Conservation (phyloP, 2,329 filamentous ascomycete species). For the Madurella fahalii region DNA sequence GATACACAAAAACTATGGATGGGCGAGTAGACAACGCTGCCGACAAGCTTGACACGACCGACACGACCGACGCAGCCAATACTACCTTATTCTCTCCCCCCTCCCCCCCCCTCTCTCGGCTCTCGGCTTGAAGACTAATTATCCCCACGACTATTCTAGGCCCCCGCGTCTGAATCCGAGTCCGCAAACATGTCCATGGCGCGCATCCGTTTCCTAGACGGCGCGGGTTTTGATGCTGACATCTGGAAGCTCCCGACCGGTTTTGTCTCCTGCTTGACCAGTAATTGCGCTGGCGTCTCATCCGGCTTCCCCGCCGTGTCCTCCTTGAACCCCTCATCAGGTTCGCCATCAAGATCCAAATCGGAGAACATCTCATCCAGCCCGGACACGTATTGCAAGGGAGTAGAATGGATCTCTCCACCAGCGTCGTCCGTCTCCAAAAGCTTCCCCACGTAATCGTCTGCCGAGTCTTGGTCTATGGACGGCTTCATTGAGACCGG, state of each 20-base stretch:
- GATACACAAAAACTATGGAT: background rate
- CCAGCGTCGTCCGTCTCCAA: conserved; percentile 22
- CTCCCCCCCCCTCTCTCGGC: no score
- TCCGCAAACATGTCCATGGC: conserved; percentile 87
- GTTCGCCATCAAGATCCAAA: conserved; percentile 38
- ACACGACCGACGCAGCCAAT: no score
- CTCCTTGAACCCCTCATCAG: conserved; percentile 29
- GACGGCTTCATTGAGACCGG: conserved; percentile 22
- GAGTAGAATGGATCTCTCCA: conserved; percentile 18
- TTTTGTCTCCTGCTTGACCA: conserved; percentile 18
- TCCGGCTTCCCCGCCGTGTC: conserved; percentile 32
- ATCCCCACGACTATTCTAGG: background rate
- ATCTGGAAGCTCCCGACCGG: conserved; percentile 28
- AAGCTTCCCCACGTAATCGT: conserved; percentile 18
- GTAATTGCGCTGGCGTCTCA: conserved; percentile 22
- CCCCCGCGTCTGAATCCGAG: conserved; percentile 48
- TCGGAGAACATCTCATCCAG: conserved; percentile 29
- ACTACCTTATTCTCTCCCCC: no score
- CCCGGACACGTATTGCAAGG: conserved; percentile 20
- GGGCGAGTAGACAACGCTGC: no score
- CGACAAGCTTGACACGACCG: no score
- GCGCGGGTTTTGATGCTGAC: conserved; percentile 23
- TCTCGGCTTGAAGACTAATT: no score
- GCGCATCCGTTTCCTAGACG: conserved; percentile 59
- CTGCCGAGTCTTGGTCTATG: conserved; percentile 4